Evolutionary conservation across 2,329 filamentous ascomycete species (phyloP).

Genomic region (Colletotrichum scovillei): DNA sequence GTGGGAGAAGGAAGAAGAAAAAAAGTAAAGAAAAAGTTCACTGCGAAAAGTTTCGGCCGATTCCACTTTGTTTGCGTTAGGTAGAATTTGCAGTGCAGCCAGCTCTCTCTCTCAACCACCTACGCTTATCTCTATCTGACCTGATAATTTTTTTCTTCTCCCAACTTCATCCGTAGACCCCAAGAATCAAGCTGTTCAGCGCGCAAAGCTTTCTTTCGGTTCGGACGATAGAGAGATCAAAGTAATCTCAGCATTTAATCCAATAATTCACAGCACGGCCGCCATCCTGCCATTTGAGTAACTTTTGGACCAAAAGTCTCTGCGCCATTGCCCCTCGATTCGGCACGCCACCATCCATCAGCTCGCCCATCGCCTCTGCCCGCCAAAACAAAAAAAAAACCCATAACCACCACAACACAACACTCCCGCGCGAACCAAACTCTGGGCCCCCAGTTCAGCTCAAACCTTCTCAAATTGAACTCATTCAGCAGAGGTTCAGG

Average conservation of each 20-base stretch:
- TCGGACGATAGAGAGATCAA: slow-evolving; percentile 1
- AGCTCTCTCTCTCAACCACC: not conserved
- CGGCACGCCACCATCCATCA: slow-evolving; percentile 17
- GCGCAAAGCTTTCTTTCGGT: not conserved
- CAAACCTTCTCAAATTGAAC: not conserved
- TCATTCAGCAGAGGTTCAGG: slow-evolving; percentile 1
- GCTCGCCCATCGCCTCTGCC: not conserved
- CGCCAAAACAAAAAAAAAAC: not conserved
- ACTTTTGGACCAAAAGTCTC: slow-evolving; percentile 3
- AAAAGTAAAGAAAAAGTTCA: slow-evolving; percentile 10
- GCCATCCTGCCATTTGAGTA: slow-evolving; percentile 1
- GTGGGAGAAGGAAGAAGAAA: not conserved
- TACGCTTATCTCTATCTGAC: not conserved
- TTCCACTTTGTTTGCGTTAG: slow-evolving; percentile 28
- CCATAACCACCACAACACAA: not conserved
- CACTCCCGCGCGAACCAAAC: not conserved
- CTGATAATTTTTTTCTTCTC: not conserved
- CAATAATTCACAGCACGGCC: slow-evolving; percentile 18
- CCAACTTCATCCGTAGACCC: not conserved
- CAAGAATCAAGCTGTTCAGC: slow-evolving; percentile 2
- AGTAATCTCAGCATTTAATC: slow-evolving; percentile 24
- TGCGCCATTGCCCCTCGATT: slow-evolving; percentile 30
- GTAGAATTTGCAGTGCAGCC: slow-evolving; percentile 21
- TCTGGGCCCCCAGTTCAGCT: not conserved
- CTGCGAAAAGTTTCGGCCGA: slow-evolving; percentile 31